A percentile compares a stretch with the other conserved stretches of the same genome.
phyloP scores from a whole-genome alignment of 2,329 filamentous ascomycete species.

The Talaromyces sp. region DNA sequence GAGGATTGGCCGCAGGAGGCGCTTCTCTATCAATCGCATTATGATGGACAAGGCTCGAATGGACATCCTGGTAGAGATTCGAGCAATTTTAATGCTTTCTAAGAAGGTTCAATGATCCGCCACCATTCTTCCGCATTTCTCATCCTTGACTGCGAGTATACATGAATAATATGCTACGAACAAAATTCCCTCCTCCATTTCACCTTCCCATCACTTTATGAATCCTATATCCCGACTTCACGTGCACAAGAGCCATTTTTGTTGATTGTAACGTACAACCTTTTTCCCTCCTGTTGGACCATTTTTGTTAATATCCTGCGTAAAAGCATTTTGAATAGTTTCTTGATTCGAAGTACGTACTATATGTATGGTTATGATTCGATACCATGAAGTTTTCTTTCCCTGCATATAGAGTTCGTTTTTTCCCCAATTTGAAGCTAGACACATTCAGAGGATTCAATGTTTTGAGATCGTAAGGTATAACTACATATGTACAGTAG shows the following conservation, averaged over 20 bases:
- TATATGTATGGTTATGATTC: constrained; percentile 4
- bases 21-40: constrained; percentile 36
- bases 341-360: neutral
- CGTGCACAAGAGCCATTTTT: neutral
- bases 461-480: neutral
- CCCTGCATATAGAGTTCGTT: neutral
- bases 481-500: too few species aligned
- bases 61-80: constrained; percentile 3
- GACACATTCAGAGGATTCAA: neutral
- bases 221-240: neutral
- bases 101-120: neutral
- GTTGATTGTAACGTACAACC: neutral
- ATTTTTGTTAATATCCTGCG: neutral
- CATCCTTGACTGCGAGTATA: neutral
- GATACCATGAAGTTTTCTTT: neutral
- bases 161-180: neutral
- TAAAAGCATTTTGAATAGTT: constrained; percentile 9
- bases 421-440: neutral
- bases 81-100: constrained; percentile 5
- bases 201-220: neutral
- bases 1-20: constrained; percentile 44
- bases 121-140: neutral
- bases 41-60: constrained; percentile 5
- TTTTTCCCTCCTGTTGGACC: neutral
- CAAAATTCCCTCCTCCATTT: neutral